These are phyloP conservation scores for Sicyos baderoa DNA, from an alignment of 306 rosid genomes.

Conservation along the genomic window DNA sequence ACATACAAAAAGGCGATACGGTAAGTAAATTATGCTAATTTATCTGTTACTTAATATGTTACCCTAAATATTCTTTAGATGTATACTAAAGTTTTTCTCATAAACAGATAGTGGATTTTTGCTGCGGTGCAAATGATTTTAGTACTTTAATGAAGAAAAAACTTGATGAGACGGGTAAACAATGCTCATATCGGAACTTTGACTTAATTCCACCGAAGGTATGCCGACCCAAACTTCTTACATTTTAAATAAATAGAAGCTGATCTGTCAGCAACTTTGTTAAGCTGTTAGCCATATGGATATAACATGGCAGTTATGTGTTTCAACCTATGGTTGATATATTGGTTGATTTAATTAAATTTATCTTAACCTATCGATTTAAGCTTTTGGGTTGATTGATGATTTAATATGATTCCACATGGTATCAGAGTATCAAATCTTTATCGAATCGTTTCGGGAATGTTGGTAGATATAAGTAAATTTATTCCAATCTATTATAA, in stretches of 20 bases:
- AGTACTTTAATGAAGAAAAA: constrained; percentile 72
- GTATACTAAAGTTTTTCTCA: constrained; percentile 9
- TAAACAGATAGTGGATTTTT: constrained; percentile 89
- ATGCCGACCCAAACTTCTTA: neutral
- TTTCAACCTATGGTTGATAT: too few relatives aligned
- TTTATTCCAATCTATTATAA: too few relatives aligned
- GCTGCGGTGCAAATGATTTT: constrained; percentile 92
- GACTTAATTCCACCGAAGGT: constrained; percentile 88
- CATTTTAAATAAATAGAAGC: neutral
- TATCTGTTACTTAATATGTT: neutral
- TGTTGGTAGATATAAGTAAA: too few relatives aligned
- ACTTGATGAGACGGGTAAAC: constrained; percentile 71
- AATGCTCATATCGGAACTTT: constrained; percentile 58
- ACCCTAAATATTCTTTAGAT: constrained; percentile 6
- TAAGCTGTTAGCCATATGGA: neutral
- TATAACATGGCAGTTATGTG: too few relatives aligned
- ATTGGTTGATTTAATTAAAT: too few relatives aligned
- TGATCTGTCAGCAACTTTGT: neutral
- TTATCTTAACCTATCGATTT: too few relatives aligned
- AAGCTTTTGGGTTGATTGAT: too few relatives aligned
- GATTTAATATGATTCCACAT: too few relatives aligned
- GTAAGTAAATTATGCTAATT: constrained; percentile 30
- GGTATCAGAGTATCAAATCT: too few relatives aligned
- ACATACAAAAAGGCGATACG: constrained; percentile 57
- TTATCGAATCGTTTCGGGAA: too few relatives aligned